These are phyloP conservation scores for Papiliotrema fonsecae DNA, from an alignment of 1,284 basidiomycete species.

Conservation along the genomic window DNA sequence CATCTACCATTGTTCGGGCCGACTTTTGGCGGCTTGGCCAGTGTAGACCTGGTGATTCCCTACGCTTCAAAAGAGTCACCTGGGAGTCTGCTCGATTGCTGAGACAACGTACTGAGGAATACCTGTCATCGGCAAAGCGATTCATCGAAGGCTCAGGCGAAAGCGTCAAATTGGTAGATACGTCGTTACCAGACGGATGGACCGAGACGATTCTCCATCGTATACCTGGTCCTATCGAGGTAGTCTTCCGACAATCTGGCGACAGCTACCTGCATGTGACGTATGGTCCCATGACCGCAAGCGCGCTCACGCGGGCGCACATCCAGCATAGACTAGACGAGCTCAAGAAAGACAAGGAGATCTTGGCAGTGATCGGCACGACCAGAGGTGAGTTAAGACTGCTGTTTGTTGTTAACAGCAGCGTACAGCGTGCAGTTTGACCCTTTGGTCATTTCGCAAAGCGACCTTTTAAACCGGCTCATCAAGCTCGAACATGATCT, in stretches of 20 bases:
- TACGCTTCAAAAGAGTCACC: conserved; percentile 30
- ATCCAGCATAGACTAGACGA: conserved; percentile 24
- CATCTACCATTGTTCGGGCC: conserved; percentile 26
- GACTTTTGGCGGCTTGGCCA: conserved; percentile 43
- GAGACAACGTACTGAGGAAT: conserved; percentile 30
- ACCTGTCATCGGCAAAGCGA: conserved; percentile 40
- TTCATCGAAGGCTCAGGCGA: conserved; percentile 5
- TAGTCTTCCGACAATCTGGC: conserved; percentile 24
- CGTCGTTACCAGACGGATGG: conserved; percentile 21
- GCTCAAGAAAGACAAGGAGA: conserved; percentile 12
- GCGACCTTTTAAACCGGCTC: conserved; percentile 14
- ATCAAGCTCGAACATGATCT: conserved; percentile 25
- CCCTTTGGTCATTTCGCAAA: conserved; percentile 14
- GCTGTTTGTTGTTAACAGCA: not conserved
- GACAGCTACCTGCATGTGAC: conserved; percentile 30
- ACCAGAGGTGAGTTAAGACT: conserved; percentile 12
- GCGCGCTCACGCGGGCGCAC: conserved; percentile 17
- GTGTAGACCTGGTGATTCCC: conserved; percentile 35
- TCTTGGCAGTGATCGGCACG: conserved; percentile 15
- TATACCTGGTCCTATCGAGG: conserved; percentile 25
- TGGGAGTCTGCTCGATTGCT: conserved; percentile 48
- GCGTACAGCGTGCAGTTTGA: conserved; percentile 28
- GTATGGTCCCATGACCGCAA: conserved; percentile 26
- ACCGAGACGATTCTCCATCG: conserved; percentile 47
- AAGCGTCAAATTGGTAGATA: conserved; percentile 9